Evolutionary conservation across 1,139 yeast genomes (phyloP).

Genomic region (Protomyces inouyei): DNA sequence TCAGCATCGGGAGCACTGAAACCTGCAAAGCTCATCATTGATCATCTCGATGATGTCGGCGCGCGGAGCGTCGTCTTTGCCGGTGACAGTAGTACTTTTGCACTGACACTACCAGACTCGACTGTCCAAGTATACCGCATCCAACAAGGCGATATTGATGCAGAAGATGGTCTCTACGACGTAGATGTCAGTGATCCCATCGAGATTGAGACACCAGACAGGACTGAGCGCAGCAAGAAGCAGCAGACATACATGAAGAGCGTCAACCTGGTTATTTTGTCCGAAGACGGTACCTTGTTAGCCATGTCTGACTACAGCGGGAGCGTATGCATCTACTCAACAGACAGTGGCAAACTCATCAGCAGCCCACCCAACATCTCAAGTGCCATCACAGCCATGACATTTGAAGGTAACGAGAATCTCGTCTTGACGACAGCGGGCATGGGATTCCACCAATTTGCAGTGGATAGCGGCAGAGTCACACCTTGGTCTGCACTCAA

Average conservation of each 20-base stretch:
- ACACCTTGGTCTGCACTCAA: constrained; percentile 79
- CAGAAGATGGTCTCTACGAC: constrained; percentile 46
- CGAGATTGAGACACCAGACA: constrained; percentile 29
- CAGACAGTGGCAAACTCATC: constrained; percentile 29
- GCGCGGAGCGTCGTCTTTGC: constrained; percentile 48
- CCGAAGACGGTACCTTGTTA: constrained; percentile 45
- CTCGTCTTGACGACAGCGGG: constrained; percentile 59
- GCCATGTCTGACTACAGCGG: constrained; percentile 64
- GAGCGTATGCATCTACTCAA: constrained; percentile 53
- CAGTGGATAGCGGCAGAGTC: constrained; percentile 41
- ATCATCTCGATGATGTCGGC: constrained; percentile 50
- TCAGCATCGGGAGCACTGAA: constrained; percentile 6
- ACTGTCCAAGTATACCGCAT: constrained; percentile 54
- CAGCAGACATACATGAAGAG: constrained; percentile 37
- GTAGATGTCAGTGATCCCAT: constrained; percentile 31
- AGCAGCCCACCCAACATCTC: constrained; percentile 48
- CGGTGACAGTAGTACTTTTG: constrained; percentile 44
- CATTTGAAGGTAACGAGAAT: constrained; percentile 45
- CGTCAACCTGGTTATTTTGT: constrained; percentile 51
- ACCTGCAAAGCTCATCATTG: constrained; percentile 36
- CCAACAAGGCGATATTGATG: constrained; percentile 38
- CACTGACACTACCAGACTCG: constrained; percentile 61
- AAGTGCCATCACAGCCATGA: constrained; percentile 58
- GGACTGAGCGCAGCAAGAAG: constrained; percentile 8
- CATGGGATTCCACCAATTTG: constrained; percentile 67